These are phyloP conservation scores for Claviceps humidiphila DNA, from an alignment of 2,329 filamentous ascomycete genomes.

Conservation along the genomic window DNA sequence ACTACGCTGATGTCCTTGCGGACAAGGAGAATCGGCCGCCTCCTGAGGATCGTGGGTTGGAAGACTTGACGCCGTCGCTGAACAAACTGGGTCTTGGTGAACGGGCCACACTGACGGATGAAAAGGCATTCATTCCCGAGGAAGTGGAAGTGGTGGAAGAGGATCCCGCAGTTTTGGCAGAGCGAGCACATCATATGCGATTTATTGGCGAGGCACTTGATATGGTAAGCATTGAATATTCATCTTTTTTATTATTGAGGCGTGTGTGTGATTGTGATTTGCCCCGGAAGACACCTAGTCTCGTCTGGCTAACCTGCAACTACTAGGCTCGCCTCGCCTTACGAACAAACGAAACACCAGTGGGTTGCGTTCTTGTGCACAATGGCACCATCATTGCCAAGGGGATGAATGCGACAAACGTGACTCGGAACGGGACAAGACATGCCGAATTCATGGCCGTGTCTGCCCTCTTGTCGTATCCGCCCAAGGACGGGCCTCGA, in stretches of 20 bases:
- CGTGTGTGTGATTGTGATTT: not conserved
- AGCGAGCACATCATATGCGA: constrained; percentile 22
- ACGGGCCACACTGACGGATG: not conserved
- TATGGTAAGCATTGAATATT: constrained; percentile 53
- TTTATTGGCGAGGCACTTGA: constrained; percentile 80
- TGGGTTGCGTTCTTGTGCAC: constrained; percentile 88
- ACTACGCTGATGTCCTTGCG: not conserved
- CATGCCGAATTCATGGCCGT: constrained; percentile 94
- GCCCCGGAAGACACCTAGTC: not conserved
- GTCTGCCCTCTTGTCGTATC: constrained; percentile 36
- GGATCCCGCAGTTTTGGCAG: constrained; percentile 18
- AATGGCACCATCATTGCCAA: constrained; percentile 65
- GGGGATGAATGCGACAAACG: constrained; percentile 96
- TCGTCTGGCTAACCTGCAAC: not conserved
- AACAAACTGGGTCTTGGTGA: constrained; percentile 10
- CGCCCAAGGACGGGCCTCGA: constrained; percentile 15
- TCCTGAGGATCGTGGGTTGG: not conserved
- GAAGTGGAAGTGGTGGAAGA: not conserved
- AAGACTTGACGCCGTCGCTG: constrained; percentile 7
- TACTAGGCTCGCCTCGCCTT: constrained; percentile 72
- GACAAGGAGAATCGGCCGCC: constrained; percentile 21
- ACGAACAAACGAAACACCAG: constrained; percentile 78
- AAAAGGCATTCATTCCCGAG: not conserved
- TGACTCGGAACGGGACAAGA: constrained; percentile 78
- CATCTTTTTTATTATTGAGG: not conserved